Evolutionary conservation across 2,329 filamentous ascomycete genomes (phyloP).

Genomic region (Alternaria dauci): DNA sequence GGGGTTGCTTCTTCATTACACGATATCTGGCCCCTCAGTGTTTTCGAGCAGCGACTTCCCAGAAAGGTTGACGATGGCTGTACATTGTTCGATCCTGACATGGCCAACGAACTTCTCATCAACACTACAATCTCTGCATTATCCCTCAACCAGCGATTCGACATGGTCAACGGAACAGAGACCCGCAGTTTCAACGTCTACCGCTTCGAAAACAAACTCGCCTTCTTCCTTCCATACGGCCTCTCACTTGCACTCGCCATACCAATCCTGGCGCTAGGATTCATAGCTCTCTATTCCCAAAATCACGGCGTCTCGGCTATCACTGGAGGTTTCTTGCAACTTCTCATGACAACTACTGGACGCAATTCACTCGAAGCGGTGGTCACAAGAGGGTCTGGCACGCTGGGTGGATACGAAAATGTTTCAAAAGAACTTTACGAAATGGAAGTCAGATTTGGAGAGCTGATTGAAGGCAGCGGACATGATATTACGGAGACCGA

Average conservation of each 20-base stretch:
- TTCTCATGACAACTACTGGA: not conserved
- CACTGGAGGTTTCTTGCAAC: not conserved
- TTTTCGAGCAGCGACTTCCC: too few relatives aligned
- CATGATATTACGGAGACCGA: too few relatives aligned
- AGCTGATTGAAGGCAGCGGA: not conserved
- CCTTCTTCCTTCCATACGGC: not conserved
- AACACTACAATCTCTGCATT: not conserved
- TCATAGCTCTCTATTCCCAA: fast-evolving
- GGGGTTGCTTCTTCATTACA: too few relatives aligned
- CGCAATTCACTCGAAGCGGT: fast-evolving
- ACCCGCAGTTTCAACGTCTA: not conserved
- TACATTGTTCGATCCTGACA: too few relatives aligned
- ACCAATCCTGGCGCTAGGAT: not conserved
- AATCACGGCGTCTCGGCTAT: not conserved
- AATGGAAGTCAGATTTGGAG: not conserved
- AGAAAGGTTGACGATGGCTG: too few relatives aligned
- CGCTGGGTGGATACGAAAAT: not conserved
- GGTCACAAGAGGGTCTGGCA: not conserved
- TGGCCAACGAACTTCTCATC: not conserved
- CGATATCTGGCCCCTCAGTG: too few relatives aligned
- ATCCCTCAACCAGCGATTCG: not conserved
- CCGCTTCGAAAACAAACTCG: not conserved
- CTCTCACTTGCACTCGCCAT: fast-evolving
- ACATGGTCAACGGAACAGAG: not conserved
- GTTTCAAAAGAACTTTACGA: not conserved